Base-by-base conservation (phyloP, 2,329 filamentous ascomycete genomes). In the Ophidiomyces ophidiicola region DNA sequence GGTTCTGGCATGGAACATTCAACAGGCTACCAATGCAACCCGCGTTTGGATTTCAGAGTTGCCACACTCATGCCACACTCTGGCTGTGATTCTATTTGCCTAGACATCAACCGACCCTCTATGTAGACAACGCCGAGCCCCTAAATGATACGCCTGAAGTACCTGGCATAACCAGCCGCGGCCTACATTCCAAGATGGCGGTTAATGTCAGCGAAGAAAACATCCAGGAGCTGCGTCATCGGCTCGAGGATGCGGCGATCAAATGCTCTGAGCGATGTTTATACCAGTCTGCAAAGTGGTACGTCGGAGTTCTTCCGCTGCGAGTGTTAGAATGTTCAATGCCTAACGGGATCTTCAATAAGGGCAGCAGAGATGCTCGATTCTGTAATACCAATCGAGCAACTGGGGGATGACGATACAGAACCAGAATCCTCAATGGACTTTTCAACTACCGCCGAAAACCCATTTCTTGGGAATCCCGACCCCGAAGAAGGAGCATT, bases 281-380 rank as follows among this genome's bases (percentile, higher is more conserved):
- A 8, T 96, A 94, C 55, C 87, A 94, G 53, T 90, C 88, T 5
- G 80, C 90, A 19, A 96, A 96, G 76, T 98, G 90, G 90, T 94
- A 54, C 25, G 53, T 23, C 12, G 21, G 12, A 12, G 14, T 24
- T 28, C 21, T 29, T 15, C 11, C n/a, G 15, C 8, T 17, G 7
- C 15, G 20, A 31, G 5, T 15, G 12, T 18, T 43, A 24, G 8
- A 21, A 5, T 12, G 23, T 21, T 15, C 5, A 7, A 11, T 11
- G 17, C 17, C 34, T 37, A 34, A 37, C 7, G 8, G 30, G 32
- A 34, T 32, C 21, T 4, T 21, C 32, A 28, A 46, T 26, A 55
- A 94, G 88, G 88, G 84, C 87, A 33, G 88, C 90, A 52, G 90
- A 98, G 64, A 77, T 96, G 49, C 76, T 96, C 42, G 84, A 82